A percentile compares a stretch with the other conserved stretches of the same genome.
phyloP scores from a whole-genome alignment of 257 asterid species.

The Cordia subcordata region DNA sequence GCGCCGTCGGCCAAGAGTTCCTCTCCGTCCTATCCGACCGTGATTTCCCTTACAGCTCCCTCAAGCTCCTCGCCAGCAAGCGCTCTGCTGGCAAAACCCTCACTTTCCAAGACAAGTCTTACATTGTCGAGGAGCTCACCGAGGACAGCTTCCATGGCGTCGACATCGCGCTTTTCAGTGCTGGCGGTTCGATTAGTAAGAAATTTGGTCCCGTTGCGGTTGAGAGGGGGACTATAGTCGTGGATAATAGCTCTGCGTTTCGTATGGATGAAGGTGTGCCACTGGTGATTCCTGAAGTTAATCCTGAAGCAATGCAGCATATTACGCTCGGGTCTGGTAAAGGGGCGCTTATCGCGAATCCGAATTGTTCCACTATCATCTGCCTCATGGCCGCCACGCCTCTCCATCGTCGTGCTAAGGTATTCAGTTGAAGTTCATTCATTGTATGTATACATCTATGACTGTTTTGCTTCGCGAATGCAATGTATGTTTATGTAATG shows the following conservation, averaged over 20 bases:
- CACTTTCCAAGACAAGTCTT: slow-evolving; percentile 39
- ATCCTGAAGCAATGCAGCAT: slow-evolving; percentile 84
- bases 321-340: slow-evolving; percentile 63
- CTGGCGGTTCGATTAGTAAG: slow-evolving; percentile 93
- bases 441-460: too few species aligned
- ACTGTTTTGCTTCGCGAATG: too few species aligned
- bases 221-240: slow-evolving; percentile 68
- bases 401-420: slow-evolving; percentile 80
- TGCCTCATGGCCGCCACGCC: slow-evolving; percentile 97
- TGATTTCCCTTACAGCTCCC: slow-evolving; percentile 76
- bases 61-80: slow-evolving; percentile 82
- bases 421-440: too few species aligned
- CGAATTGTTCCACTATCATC: slow-evolving; percentile 89
- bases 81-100: slow-evolving; percentile 71
- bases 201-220: slow-evolving; percentile 80
- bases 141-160: slow-evolving; percentile 63
- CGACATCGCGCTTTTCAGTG: slow-evolving; percentile 84
- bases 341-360: slow-evolving; percentile 84
- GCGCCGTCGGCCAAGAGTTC: slow-evolving; percentile 93
- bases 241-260: slow-evolving; percentile 97
- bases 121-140: slow-evolving; percentile 54
- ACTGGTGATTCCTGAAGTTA: slow-evolving; percentile 90
- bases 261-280: slow-evolving; percentile 88
- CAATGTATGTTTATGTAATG: too few species aligned
- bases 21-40: slow-evolving; percentile 86